Percentiles rank a stretch among this genome's conserved stretches.
Evolutionary conservation across 148 eudicot genomes (phyloP).

Genomic region (Dysphania ambrosioides): DNA sequence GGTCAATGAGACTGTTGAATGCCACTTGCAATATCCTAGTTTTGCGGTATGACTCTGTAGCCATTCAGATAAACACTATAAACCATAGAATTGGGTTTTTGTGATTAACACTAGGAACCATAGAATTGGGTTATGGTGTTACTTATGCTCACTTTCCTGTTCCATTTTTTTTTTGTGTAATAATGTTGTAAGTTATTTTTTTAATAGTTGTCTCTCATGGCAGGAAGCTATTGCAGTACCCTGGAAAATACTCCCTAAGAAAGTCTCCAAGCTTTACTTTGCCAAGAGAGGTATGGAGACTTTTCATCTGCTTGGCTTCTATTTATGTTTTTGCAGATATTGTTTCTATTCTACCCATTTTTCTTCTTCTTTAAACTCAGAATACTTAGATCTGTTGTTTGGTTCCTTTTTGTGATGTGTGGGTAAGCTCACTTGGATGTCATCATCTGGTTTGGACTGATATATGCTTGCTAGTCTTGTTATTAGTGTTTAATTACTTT

Average conservation of each 20-base stretch:
- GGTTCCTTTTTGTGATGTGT: not conserved
- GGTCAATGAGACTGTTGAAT: constrained; percentile 52
- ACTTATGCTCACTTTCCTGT: not conserved
- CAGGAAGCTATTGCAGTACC: constrained; percentile 81
- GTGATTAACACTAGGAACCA: not conserved
- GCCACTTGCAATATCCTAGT: constrained; percentile 65
- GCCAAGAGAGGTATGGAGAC: constrained; percentile 77
- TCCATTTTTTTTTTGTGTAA: not conserved
- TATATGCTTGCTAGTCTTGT: not conserved
- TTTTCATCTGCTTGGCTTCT: constrained; percentile 5
- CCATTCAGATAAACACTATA: not conserved
- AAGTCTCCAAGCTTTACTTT: constrained; percentile 70
- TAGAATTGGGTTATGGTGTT: not conserved
- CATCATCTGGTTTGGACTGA: not conserved
- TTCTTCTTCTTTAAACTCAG: not conserved
- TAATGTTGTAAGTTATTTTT: not conserved
- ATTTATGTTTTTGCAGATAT: not conserved
- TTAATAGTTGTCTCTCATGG: constrained; percentile 7
- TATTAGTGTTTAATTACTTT: not conserved
- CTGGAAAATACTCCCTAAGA: constrained; percentile 76
- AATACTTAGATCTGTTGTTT: not conserved
- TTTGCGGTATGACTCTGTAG: constrained; percentile 58
- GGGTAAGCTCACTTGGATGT: not conserved
- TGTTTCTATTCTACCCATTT: not conserved
- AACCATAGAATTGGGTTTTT: not conserved